Evolutionary conservation across 2,329 filamentous ascomycete species (phyloP).

Genomic region (Penicillium sp.): DNA sequence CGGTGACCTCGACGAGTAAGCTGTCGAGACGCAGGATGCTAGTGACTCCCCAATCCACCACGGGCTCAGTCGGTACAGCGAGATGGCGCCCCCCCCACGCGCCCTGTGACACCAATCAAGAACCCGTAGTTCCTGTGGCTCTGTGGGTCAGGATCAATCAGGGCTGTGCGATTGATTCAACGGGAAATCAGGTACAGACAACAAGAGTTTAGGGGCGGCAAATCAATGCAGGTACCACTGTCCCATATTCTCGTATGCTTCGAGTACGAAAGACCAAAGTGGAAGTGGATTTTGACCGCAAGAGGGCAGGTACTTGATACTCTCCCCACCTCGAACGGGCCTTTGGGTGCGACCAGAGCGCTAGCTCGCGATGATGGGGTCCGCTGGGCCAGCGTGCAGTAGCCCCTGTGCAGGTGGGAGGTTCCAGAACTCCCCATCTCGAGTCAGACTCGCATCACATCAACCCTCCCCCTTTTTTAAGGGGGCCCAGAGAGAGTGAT

Average conservation of each 20-base stretch:
- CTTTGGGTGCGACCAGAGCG: background rate
- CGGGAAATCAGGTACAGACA: constrained; percentile 4
- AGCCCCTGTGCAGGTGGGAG: background rate
- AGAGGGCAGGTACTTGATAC: constrained; percentile 5
- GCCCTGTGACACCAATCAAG: constrained; percentile 13
- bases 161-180: constrained; percentile 7
- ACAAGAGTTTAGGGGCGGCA: background rate
- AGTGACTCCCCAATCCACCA: constrained; percentile 14
- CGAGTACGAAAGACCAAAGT: constrained; percentile 1
- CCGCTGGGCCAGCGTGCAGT: background rate
- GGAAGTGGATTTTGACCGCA: background rate
- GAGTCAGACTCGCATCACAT: constrained; percentile 2
- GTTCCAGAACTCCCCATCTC: constrained; percentile 5
- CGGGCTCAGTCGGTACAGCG: constrained; percentile 7
- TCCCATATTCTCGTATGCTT: background rate
- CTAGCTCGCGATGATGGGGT: background rate
- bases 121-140: background rate
- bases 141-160: constrained; percentile 1
- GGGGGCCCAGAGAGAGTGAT: constrained; percentile 5
- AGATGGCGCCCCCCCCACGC: constrained; percentile 6
- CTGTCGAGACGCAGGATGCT: constrained; percentile 8
- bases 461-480: constrained; percentile 9
- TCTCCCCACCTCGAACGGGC: background rate
- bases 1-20: constrained; percentile 8
- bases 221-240: constrained; percentile 2